phyloP scores from a whole-genome alignment of 2,329 filamentous ascomycete genomes.

The Rachicladosporium sp. region DNA sequence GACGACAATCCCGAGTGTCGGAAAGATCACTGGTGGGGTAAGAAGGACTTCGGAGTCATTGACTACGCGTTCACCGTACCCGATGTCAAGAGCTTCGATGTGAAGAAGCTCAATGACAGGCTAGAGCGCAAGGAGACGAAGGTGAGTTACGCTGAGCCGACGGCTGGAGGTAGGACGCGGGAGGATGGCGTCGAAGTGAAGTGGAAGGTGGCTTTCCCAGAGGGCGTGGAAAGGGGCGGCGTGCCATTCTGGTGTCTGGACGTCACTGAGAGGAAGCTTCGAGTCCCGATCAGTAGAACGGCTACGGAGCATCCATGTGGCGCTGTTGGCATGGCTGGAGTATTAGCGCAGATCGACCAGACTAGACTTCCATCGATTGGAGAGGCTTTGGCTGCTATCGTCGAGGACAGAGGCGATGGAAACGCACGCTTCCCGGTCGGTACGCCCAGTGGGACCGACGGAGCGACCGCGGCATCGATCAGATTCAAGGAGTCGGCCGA shows the following conservation, averaged over 20 bases:
- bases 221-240: slow-evolving; percentile 34
- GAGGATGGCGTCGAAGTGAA: slow-evolving; percentile 45
- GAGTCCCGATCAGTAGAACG: slow-evolving; percentile 38
- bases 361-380: slow-evolving; percentile 1
- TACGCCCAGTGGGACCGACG: slow-evolving; percentile 1
- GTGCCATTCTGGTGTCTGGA: slow-evolving; percentile 58
- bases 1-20: slow-evolving; percentile 31
- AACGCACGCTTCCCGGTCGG: neutral
- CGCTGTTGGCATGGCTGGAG: slow-evolving; percentile 39
- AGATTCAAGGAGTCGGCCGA: neutral
- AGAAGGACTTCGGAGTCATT: slow-evolving; percentile 39
- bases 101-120: slow-evolving; percentile 10
- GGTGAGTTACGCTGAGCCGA: slow-evolving; percentile 37
- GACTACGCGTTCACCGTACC: slow-evolving; percentile 48
- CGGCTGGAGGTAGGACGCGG: slow-evolving; percentile 40
- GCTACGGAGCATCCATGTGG: slow-evolving; percentile 39
- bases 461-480: slow-evolving; percentile 1
- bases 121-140: slow-evolving; percentile 15
- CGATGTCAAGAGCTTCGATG: slow-evolving; percentile 10
- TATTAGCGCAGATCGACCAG: slow-evolving; percentile 18
- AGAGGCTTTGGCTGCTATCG: slow-evolving; percentile 1
- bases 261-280: slow-evolving; percentile 41
- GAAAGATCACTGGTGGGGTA: slow-evolving; percentile 45
- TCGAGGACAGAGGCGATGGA: neutral
- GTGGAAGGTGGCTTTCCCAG: slow-evolving; percentile 46